A percentile compares a stretch with the other conserved stretches of the same genome.
Conservation (phyloP, 768 basidiomycete genomes). For the Tulasnella sp. region DNA sequence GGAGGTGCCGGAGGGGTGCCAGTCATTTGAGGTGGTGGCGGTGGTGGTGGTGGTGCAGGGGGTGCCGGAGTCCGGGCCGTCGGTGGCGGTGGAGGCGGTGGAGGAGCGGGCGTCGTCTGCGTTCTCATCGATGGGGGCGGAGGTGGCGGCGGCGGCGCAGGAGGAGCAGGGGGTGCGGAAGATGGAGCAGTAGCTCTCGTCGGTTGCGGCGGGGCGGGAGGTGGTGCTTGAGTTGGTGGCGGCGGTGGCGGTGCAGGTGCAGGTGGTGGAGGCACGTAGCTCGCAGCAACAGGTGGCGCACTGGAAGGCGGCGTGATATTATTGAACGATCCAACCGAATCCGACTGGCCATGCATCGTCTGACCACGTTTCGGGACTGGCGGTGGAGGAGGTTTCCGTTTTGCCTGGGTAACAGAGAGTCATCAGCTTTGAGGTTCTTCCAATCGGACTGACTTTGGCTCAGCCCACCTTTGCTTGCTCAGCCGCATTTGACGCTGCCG, state of each 20-base stretch:
- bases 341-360: constrained; percentile 6
- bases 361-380: constrained; percentile 16
- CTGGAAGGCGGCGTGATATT: constrained; percentile 22
- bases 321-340: neutral
- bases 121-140: constrained; percentile 25
- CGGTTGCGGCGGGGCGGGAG: constrained; percentile 30
- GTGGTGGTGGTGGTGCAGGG: constrained; percentile 37
- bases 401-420: neutral
- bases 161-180: constrained; percentile 28
- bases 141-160: constrained; percentile 26
- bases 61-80: constrained; percentile 23
- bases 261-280: constrained; percentile 2
- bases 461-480: neutral
- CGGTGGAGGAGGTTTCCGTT: constrained; percentile 21
- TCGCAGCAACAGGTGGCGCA: constrained; percentile 25
- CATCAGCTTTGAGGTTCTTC: neutral
- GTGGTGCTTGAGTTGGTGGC: constrained; percentile 20
- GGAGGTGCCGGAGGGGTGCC: constrained; percentile 25
- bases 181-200: constrained; percentile 6
- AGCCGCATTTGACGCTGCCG: neutral
- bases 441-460: neutral
- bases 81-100: constrained; percentile 28
- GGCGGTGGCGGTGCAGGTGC: constrained; percentile 13
- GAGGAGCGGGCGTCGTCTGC: neutral
- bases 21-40: constrained; percentile 23